These are phyloP conservation scores for Xylariaceae sp. DNA, from an alignment of 2,329 filamentous ascomycete species.

Conservation along the genomic window DNA sequence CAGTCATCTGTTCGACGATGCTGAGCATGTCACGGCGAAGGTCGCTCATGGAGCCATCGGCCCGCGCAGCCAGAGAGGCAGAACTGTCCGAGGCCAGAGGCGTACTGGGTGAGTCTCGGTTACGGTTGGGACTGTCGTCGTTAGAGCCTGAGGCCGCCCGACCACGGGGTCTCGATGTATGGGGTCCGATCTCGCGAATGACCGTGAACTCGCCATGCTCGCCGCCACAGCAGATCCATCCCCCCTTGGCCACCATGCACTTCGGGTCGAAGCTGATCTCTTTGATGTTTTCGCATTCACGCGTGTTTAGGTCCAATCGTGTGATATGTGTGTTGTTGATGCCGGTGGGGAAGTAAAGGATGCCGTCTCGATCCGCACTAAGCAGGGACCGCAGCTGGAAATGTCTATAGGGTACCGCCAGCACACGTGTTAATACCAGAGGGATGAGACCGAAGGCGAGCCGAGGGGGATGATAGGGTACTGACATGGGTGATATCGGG, in stretches of 20 bases:
- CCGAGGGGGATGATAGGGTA: slow-evolving; percentile 14
- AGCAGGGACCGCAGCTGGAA: slow-evolving; percentile 89
- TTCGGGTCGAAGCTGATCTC: slow-evolving; percentile 68
- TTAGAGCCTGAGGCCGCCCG: slow-evolving; percentile 15
- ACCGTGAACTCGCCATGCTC: slow-evolving; percentile 83
- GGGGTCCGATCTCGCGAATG: slow-evolving; percentile 47
- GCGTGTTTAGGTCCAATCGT: slow-evolving; percentile 61
- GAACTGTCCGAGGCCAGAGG: slow-evolving; percentile 21
- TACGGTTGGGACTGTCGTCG: slow-evolving; percentile 26
- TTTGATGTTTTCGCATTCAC: slow-evolving; percentile 67
- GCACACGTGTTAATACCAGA: slow-evolving; percentile 12
- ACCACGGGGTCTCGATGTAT: slow-evolving; percentile 24
- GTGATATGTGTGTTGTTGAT: slow-evolving; percentile 60
- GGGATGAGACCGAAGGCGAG: slow-evolving; percentile 6
- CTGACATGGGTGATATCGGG: slow-evolving; percentile 60
- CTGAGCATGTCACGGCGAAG: slow-evolving; percentile 30
- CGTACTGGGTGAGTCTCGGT: not conserved
- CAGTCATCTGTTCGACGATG: slow-evolving; percentile 30
- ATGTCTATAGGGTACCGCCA: slow-evolving; percentile 47
- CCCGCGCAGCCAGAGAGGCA: not conserved
- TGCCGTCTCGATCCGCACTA: slow-evolving; percentile 68
- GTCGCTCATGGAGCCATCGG: slow-evolving; percentile 32
- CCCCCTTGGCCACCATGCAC: slow-evolving; percentile 79
- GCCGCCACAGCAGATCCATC: slow-evolving; percentile 88
- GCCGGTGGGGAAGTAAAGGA: slow-evolving; percentile 80